These are phyloP conservation scores for Pulveroboletus sp. DNA, from an alignment of 768 basidiomycete species.

Conservation along the genomic window DNA sequence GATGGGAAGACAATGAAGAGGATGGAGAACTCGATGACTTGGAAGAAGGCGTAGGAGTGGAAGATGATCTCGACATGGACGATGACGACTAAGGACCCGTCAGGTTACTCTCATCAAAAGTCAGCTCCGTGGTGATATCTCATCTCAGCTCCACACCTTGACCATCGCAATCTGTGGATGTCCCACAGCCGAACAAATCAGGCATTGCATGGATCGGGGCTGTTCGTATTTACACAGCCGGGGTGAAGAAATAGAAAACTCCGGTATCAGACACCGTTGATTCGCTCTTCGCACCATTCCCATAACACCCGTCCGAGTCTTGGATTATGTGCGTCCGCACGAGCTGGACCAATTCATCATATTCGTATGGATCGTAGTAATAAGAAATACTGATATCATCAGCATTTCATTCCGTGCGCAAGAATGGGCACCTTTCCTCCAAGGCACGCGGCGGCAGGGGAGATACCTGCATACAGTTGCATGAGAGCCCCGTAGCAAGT, in stretches of 20 bases:
- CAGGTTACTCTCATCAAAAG: background rate
- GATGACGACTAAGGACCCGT: constrained; percentile 40
- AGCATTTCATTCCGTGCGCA: too few species aligned
- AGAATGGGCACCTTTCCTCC: too few species aligned
- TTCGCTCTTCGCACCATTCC: constrained; percentile 35
- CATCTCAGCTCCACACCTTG: background rate
- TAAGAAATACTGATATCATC: too few species aligned
- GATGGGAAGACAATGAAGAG: constrained; percentile 37
- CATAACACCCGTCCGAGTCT: constrained; percentile 27
- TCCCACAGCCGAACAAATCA: background rate
- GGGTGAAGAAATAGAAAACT: background rate
- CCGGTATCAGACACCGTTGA: constrained; percentile 13
- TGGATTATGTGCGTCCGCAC: constrained; percentile 18
- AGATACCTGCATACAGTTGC: constrained; percentile 29
- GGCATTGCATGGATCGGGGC: background rate
- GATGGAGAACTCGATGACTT: constrained; percentile 60
- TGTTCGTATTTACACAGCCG: background rate
- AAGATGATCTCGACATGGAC: constrained; percentile 66
- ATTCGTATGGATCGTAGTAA: too few species aligned
- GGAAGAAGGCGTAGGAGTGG: constrained; percentile 61
- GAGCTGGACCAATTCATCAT: constrained; percentile 21
- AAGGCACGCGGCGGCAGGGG: constrained; percentile 19
- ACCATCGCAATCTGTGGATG: background rate
- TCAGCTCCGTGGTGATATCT: background rate
- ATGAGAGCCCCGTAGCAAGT: constrained; percentile 23